These are phyloP conservation scores for Chiua virens DNA, from an alignment of 768 basidiomycete genomes.

Conservation along the genomic window DNA sequence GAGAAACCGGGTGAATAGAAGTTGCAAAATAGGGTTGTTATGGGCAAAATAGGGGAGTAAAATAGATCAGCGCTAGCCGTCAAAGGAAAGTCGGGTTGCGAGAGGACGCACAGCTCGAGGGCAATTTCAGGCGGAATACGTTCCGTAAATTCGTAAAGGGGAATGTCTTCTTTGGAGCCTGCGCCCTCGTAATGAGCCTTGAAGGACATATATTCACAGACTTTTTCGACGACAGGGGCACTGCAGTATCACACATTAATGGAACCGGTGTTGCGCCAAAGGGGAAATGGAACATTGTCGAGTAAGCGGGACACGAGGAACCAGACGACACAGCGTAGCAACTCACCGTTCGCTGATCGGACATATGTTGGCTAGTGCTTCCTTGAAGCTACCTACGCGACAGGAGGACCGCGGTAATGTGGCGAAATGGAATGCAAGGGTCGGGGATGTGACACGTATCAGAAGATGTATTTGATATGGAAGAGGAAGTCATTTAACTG, in stretches of 20 bases:
- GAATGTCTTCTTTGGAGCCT: slow-evolving; percentile 74
- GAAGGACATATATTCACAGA: slow-evolving; percentile 88
- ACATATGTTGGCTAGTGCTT: slow-evolving; percentile 71
- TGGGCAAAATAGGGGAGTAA: not conserved
- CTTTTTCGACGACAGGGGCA: slow-evolving; percentile 77
- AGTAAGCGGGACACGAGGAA: slow-evolving; percentile 2
- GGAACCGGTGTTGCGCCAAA: not conserved
- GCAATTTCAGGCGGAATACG: slow-evolving; percentile 86
- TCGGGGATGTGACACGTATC: not conserved
- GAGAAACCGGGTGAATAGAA: not conserved
- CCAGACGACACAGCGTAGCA: not conserved
- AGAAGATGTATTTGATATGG: slow-evolving; percentile 9
- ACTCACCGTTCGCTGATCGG: slow-evolving; percentile 69
- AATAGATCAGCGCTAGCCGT: slow-evolving; percentile 13
- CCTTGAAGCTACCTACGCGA: slow-evolving; percentile 64
- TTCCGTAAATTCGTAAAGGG: slow-evolving; percentile 73
- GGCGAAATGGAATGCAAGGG: slow-evolving; percentile 8
- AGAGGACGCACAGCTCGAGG: slow-evolving; percentile 73
- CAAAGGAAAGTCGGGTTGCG: not conserved
- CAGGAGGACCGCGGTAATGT: slow-evolving; percentile 7
- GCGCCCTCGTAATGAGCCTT: slow-evolving; percentile 75
- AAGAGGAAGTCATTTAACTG: slow-evolving; percentile 43
- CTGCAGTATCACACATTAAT: slow-evolving; percentile 28
- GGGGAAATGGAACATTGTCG: not conserved
- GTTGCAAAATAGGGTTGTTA: slow-evolving; percentile 3